Evolutionary conservation across 176 grass and related monocot genomes (phyloP).

Genomic region (Aegilops longissima): DNA sequence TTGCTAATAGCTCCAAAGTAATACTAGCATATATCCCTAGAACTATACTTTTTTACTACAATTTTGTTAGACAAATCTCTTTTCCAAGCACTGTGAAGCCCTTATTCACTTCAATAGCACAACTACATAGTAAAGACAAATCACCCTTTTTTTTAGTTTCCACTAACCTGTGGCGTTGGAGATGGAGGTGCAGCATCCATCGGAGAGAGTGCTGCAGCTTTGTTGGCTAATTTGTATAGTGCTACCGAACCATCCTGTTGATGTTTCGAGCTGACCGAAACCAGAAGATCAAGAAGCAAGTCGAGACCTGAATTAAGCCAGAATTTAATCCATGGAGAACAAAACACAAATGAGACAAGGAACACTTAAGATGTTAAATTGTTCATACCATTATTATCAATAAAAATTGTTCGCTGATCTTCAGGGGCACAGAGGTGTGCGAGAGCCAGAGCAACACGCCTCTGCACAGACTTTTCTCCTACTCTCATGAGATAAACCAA

Average conservation of each 20-base stretch:
- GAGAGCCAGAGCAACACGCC: constrained; percentile 92
- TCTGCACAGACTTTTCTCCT: constrained; percentile 83
- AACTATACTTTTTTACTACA: not conserved
- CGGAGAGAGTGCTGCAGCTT: constrained; percentile 84
- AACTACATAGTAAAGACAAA: not conserved
- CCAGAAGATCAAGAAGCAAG: constrained; percentile 90
- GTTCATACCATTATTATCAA: constrained; percentile 85
- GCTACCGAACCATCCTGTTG: constrained; percentile 94
- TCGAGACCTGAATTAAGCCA: constrained; percentile 67
- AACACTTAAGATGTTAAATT: constrained; percentile 16
- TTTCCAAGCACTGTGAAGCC: not conserved
- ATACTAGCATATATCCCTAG: not conserved
- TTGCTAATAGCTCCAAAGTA: not conserved
- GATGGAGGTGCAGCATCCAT: constrained; percentile 95
- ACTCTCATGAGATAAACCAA: constrained; percentile 95
- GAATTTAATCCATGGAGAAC: constrained; percentile 29
- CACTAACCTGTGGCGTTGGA: constrained; percentile 86
- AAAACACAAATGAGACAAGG: not conserved
- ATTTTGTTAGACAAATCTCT: not conserved
- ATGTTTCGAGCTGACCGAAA: constrained; percentile 72
- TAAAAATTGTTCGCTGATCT: constrained; percentile 92
- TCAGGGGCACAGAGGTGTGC: constrained; percentile 92
- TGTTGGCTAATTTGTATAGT: constrained; percentile 93
- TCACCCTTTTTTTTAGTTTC: not conserved
- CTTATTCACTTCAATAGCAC: not conserved